phyloP scores from a whole-genome alignment of 345 rosid species.

The Turnera subulata region DNA sequence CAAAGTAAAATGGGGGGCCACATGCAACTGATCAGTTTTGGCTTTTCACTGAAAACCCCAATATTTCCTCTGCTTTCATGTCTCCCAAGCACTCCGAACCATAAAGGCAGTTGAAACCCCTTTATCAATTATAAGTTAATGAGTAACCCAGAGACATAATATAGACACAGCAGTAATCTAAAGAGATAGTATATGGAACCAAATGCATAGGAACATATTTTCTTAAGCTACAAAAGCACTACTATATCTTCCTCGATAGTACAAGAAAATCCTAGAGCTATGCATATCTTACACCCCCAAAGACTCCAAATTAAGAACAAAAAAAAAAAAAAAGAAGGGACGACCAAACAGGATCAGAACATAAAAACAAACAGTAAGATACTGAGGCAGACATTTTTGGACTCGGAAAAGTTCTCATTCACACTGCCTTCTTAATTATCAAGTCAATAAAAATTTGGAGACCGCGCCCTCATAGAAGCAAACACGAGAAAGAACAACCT shows the following conservation, averaged over 20 bases:
- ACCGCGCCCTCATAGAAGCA: slow-evolving; percentile 8
- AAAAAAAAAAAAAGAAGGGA: no score
- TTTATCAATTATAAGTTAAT: background rate
- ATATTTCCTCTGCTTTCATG: background rate
- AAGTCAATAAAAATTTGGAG: slow-evolving; percentile 11
- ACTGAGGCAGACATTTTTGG: slow-evolving; percentile 33
- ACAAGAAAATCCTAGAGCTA: slow-evolving; percentile 35
- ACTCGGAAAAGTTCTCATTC: slow-evolving; percentile 25
- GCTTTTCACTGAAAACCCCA: slow-evolving; percentile 13
- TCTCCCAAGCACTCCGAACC: background rate
- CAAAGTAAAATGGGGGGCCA: slow-evolving; percentile 11
- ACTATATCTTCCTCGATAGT: slow-evolving; percentile 32
- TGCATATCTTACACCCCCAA: slow-evolving; percentile 24
- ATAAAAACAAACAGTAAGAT: slow-evolving; percentile 20
- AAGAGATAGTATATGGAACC: background rate
- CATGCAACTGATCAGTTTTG: slow-evolving; percentile 5
- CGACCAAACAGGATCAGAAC: slow-evolving; percentile 4
- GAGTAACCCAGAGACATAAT: background rate
- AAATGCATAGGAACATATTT: background rate
- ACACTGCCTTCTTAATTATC: slow-evolving; percentile 17
- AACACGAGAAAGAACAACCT: background rate
- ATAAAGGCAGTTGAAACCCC: background rate
- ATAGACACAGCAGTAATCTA: background rate
- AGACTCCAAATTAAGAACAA: slow-evolving; percentile 19
- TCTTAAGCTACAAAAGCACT: slow-evolving; percentile 8